These are phyloP conservation scores for Pichia sp. DNA, from an alignment of 1,139 yeast species.

Conservation along the genomic window DNA sequence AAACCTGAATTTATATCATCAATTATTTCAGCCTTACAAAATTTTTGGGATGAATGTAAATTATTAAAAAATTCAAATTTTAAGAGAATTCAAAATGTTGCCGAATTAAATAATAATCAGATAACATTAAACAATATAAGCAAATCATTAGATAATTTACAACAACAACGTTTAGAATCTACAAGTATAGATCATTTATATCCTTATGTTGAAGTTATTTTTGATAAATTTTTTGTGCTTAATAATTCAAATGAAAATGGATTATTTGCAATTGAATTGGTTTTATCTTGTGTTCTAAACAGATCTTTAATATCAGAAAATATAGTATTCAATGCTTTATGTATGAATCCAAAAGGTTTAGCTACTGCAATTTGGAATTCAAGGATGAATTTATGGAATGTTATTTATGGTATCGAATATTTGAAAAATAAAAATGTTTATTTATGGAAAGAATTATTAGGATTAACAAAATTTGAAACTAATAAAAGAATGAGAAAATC, in stretches of 20 bases:
- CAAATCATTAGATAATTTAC: conserved; percentile 4
- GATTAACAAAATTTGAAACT: conserved; percentile 60
- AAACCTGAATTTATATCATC: conserved; percentile 1
- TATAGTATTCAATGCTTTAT: conserved; percentile 9
- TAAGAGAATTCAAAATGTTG: background rate
- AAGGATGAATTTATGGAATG: conserved; percentile 56
- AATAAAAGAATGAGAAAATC: conserved; percentile 33
- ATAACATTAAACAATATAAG: conserved; percentile 7
- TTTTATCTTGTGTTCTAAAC: conserved; percentile 5
- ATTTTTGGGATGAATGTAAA: conserved; percentile 8
- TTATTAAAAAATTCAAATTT: conserved; percentile 3
- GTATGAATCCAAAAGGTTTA: conserved; percentile 7
- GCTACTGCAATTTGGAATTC: conserved; percentile 12
- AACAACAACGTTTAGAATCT: background rate
- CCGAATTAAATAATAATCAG: background rate
- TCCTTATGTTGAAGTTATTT: conserved; percentile 1
- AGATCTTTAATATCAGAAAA: background rate
- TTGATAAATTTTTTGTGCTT: conserved; percentile 6
- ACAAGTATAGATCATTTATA: background rate
- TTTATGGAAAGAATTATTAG: conserved; percentile 57
- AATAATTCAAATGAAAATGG: background rate
- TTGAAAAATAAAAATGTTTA: conserved; percentile 37
- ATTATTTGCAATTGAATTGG: background rate
- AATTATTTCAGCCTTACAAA: conserved; percentile 2
- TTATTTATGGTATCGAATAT: conserved; percentile 48